phyloP scores from a whole-genome alignment of 169 alveolate species.

The Babesia sp. region DNA sequence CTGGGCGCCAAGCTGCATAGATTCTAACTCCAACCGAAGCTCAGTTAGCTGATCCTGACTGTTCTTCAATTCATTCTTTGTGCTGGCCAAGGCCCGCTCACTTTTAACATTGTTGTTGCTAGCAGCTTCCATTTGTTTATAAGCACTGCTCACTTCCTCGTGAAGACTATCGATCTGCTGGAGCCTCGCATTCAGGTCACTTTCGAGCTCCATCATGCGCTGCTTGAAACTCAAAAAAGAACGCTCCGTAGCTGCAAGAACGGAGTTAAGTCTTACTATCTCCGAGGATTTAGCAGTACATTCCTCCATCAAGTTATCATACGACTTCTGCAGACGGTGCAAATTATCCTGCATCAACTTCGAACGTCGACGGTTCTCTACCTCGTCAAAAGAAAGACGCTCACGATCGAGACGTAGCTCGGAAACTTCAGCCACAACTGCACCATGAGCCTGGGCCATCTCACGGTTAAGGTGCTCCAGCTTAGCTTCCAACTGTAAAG shows the following conservation, averaged over 20 bases:
- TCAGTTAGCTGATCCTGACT: constrained; percentile 20
- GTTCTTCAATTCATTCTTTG: constrained; percentile 19
- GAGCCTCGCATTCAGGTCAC: constrained; percentile 34
- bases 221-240: constrained; percentile 35
- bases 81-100: constrained; percentile 18
- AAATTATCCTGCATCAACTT: constrained; percentile 22
- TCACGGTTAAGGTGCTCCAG: constrained; percentile 29
- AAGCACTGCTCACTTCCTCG: constrained; percentile 41
- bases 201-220: constrained; percentile 24
- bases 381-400: constrained; percentile 48
- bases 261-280: constrained; percentile 29
- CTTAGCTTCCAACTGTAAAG: constrained; percentile 51
- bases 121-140: constrained; percentile 49
- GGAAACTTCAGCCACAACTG: constrained; percentile 30
- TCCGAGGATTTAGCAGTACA: constrained; percentile 19
- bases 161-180: constrained; percentile 42
- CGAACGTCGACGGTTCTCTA: constrained; percentile 26
- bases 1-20: constrained; percentile 31
- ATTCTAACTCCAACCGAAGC: constrained; percentile 36
- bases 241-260: constrained; percentile 25
- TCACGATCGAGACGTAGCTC: constrained; percentile 48
- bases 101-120: constrained; percentile 25
- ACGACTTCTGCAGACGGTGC: constrained; percentile 49
- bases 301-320: constrained; percentile 57
- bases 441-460: constrained; percentile 38